Conservation (phyloP, 208 protist genomes). For the Trypanosoma boissoni region DNA sequence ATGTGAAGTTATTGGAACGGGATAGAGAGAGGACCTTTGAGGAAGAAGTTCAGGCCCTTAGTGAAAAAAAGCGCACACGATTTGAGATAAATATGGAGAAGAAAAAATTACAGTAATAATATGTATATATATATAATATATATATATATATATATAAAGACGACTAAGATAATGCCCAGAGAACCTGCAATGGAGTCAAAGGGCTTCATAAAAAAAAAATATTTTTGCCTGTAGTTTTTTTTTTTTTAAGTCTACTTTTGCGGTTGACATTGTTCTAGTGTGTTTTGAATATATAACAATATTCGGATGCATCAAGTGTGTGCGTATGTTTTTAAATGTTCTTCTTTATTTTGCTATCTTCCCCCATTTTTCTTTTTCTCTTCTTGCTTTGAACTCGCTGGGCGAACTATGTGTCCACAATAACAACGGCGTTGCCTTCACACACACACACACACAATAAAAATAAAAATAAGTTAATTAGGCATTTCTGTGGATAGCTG, state of each 20-base stretch:
- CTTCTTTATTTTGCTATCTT: conserved; percentile 5
- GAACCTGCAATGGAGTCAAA: too few relatives aligned
- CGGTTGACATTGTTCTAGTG: conserved; percentile 4
- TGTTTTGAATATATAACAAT: conserved; percentile 1
- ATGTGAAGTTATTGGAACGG: conserved; percentile 69
- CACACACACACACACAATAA: conserved; percentile 5
- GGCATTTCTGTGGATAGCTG: too few relatives aligned
- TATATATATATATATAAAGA: too few relatives aligned
- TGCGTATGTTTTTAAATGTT: too few relatives aligned
- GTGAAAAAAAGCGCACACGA: conserved; percentile 61
- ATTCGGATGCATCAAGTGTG: neutral
- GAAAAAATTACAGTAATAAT: conserved; percentile 29
- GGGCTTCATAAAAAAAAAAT: too few relatives aligned
- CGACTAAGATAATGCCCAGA: too few relatives aligned
- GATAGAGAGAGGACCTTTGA: conserved; percentile 79
- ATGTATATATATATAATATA: too few relatives aligned
- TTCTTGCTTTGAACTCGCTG: too few relatives aligned
- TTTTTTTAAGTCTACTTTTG: conserved; percentile 1
- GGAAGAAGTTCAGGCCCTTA: conserved; percentile 58
- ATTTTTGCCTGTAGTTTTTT: neutral
- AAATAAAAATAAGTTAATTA: too few relatives aligned
- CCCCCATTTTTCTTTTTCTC: conserved; percentile 11
- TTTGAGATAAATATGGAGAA: conserved; percentile 78
- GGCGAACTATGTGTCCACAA: conserved; percentile 1
- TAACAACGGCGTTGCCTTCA: neutral